Conservation (phyloP, 768 basidiomycete species). For the Cyathus striatus region DNA sequence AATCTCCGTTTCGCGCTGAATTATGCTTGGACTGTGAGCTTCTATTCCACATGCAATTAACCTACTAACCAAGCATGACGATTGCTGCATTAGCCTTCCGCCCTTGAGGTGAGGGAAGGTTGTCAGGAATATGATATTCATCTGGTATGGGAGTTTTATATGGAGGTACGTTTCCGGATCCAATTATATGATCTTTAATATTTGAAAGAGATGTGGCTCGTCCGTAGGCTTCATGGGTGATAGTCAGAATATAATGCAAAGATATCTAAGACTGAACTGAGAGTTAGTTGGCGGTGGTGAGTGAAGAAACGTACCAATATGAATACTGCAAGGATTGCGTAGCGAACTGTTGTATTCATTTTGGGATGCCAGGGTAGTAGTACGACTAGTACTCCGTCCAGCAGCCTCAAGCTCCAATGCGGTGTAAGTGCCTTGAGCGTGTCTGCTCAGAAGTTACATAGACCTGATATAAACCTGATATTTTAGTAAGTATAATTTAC, state of each 20-base stretch:
- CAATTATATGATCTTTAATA: slow-evolving; percentile 31
- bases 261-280: slow-evolving; percentile 32
- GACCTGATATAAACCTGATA: too few species aligned
- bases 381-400: neutral
- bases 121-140: slow-evolving; percentile 44
- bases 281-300: neutral
- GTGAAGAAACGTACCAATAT: slow-evolving; percentile 31
- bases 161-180: slow-evolving; percentile 29
- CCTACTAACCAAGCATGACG: slow-evolving; percentile 57
- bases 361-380: slow-evolving; percentile 9
- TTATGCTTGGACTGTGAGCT: neutral
- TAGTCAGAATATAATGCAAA: slow-evolving; percentile 60
- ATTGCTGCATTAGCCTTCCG: slow-evolving; percentile 80
- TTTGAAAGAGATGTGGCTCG: slow-evolving; percentile 48
- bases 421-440: too few species aligned
- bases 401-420: too few species aligned
- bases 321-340: slow-evolving; percentile 43
- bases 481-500: too few species aligned
- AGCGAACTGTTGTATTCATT: slow-evolving; percentile 57
- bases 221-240: slow-evolving; percentile 63
- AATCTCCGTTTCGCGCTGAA: slow-evolving; percentile 55
- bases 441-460: too few species aligned
- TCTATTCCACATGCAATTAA: neutral
- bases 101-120: slow-evolving; percentile 29
- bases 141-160: slow-evolving; percentile 58